Evolutionary conservation across 768 basidiomycete genomes (phyloP).

Genomic region (Lyophyllum shimeji): DNA sequence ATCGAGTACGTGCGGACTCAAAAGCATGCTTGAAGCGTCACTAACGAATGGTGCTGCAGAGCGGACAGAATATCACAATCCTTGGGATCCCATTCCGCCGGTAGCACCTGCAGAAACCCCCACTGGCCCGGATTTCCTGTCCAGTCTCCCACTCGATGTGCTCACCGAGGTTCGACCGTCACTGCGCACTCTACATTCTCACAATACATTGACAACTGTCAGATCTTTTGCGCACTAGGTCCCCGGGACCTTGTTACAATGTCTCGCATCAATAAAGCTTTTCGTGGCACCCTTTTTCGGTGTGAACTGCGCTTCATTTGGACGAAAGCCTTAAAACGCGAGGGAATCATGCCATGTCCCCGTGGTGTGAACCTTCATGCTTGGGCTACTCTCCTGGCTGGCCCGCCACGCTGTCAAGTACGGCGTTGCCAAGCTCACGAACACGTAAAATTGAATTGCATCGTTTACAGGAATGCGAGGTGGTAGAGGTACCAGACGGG

Average conservation of each 20-base stretch:
- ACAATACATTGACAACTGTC: no score
- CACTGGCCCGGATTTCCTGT: neutral
- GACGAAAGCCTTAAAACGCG: neutral
- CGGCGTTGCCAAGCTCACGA: no score
- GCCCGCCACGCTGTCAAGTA: neutral
- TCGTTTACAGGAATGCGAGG: neutral
- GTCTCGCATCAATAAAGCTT: neutral
- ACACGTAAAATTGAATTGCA: no score
- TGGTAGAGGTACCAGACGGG: neutral
- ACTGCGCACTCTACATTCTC: neutral
- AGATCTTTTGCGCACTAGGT: neutral
- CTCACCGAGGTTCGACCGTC: neutral
- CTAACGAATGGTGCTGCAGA: neutral
- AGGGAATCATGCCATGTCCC: neutral
- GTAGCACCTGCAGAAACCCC: neutral
- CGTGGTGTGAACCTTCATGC: neutral
- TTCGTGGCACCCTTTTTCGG: neutral
- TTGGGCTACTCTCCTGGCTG: neutral
- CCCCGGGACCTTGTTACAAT: neutral
- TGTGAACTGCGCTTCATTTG: neutral
- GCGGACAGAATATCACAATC: neutral
- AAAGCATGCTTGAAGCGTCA: neutral
- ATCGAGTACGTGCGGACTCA: neutral
- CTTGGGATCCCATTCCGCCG: neutral
- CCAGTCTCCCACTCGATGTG: neutral